A percentile compares a stretch with the other conserved stretches of the same genome.
phyloP scores from a whole-genome alignment of 495 filamentous ascomycete genomes.

The Xylaria flabelliformis region DNA sequence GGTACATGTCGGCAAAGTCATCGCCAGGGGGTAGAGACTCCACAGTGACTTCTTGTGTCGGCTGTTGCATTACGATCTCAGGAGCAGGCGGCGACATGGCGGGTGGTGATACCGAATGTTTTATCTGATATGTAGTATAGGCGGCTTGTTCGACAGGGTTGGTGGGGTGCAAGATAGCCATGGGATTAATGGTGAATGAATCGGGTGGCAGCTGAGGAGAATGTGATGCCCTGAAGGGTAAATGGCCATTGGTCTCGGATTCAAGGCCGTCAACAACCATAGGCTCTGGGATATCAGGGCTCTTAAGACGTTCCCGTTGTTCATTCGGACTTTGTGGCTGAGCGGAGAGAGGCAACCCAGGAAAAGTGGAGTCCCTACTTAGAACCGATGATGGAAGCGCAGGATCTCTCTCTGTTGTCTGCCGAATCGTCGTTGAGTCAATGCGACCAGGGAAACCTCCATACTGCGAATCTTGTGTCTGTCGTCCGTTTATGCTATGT shows the following conservation, averaged over 20 bases:
- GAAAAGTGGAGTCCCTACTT: conserved; percentile 34
- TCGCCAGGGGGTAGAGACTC: conserved; percentile 27
- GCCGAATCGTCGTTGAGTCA: conserved; percentile 36
- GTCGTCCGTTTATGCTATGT: conserved; percentile 31
- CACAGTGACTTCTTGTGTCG: conserved; percentile 26
- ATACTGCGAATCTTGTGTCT: conserved; percentile 36
- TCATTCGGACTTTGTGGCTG: conserved; percentile 41
- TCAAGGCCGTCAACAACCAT: conserved; percentile 38
- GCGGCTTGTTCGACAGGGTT: conserved; percentile 49
- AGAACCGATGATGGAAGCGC: conserved; percentile 40
- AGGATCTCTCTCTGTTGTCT: conserved; percentile 39
- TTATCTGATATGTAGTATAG: conserved; percentile 49
- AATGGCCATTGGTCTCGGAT: conserved; percentile 30
- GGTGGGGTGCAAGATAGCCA: conserved; percentile 55
- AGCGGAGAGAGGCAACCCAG: conserved; percentile 40
- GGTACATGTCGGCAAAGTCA: conserved; percentile 41
- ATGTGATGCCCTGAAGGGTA: conserved; percentile 34
- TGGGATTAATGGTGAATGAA: conserved; percentile 43
- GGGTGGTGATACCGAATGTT: conserved; percentile 46
- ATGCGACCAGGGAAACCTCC: conserved; percentile 33
- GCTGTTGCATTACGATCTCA: conserved; percentile 36
- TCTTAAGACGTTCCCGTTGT: conserved; percentile 41
- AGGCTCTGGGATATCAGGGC: conserved; percentile 43
- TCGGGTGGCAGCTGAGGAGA: conserved; percentile 40
- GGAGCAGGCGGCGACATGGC: conserved; percentile 29